Evolutionary conservation across 257 asterid species (phyloP).

Genomic region (Gentiana straminea): DNA sequence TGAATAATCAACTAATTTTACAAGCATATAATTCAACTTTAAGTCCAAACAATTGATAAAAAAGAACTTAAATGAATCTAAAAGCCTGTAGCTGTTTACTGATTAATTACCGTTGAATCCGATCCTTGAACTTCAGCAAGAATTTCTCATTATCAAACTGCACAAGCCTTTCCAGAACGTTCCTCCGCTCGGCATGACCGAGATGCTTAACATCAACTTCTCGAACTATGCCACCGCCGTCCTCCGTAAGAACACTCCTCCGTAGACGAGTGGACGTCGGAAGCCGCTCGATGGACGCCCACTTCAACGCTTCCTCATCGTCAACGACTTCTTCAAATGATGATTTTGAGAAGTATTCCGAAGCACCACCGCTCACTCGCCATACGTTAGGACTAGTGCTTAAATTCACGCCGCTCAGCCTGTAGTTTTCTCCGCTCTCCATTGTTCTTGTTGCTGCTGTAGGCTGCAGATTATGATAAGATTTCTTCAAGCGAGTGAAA

Average conservation of each 20-base stretch:
- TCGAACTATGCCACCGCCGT: constrained; percentile 28
- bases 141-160: constrained; percentile 64
- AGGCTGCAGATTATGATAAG: too few relatives aligned
- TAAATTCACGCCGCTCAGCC: constrained; percentile 40
- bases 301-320: constrained; percentile 78
- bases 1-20: too few relatives aligned
- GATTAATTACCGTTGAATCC: constrained; percentile 76
- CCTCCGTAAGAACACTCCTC: constrained; percentile 53
- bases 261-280: constrained; percentile 61
- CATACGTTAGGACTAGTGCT: constrained; percentile 57
- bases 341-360: constrained; percentile 49
- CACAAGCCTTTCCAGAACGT: constrained; percentile 56
- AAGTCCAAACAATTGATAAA: not conserved
- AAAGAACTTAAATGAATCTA: too few relatives aligned
- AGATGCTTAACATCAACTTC: constrained; percentile 58
- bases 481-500: too few relatives aligned
- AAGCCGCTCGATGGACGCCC: constrained; percentile 83
- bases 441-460: constrained; percentile 15
- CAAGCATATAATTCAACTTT: too few relatives aligned
- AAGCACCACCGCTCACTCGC: constrained; percentile 43
- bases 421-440: constrained; percentile 46
- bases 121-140: constrained; percentile 49
- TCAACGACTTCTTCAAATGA: constrained; percentile 34
- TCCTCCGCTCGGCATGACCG: constrained; percentile 50
- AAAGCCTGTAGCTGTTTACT: too few relatives aligned